Percentiles rank a stretch among this genome's conserved stretches.
Conservation (phyloP, 1,139 yeast genomes). For the Blastobotrys malaysiensis region DNA sequence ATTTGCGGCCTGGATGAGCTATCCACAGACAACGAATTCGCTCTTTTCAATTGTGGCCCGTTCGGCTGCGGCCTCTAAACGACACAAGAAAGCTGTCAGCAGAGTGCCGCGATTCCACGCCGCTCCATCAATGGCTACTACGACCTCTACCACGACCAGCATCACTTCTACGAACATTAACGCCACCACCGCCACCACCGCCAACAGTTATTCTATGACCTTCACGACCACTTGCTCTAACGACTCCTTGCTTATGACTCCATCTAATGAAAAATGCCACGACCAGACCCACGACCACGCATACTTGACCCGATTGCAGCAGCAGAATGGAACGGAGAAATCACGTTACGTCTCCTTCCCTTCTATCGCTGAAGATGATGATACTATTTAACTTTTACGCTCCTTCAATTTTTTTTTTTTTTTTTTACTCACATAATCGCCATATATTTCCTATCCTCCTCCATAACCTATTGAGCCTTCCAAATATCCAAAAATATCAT, state of each 20-base stretch:
- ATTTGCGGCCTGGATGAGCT: slow-evolving; percentile 2
- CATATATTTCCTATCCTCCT: too few relatives aligned
- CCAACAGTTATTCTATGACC: background rate
- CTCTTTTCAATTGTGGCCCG: slow-evolving; percentile 1
- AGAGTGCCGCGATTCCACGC: background rate
- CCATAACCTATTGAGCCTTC: background rate
- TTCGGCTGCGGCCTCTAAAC: background rate
- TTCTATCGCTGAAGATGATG: slow-evolving; percentile 15
- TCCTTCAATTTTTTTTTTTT: background rate
- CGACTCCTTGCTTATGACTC: background rate
- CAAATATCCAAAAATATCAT: background rate
- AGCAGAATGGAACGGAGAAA: background rate
- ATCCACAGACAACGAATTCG: background rate
- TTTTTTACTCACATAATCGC: background rate
- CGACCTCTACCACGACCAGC: background rate
- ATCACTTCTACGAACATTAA: background rate
- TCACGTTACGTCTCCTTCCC: slow-evolving; percentile 18
- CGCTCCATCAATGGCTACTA: background rate
- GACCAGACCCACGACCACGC: slow-evolving; percentile 4
- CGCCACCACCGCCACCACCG: too few relatives aligned
- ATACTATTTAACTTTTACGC: background rate
- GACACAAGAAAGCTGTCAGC: background rate
- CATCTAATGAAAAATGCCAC: background rate
- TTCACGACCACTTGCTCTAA: background rate
- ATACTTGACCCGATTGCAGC: background rate